Percentiles rank a stretch among this genome's conserved stretches.
phyloP scores from a whole-genome alignment of 495 filamentous ascomycete genomes.

The Clohesyomyces aquaticus region DNA sequence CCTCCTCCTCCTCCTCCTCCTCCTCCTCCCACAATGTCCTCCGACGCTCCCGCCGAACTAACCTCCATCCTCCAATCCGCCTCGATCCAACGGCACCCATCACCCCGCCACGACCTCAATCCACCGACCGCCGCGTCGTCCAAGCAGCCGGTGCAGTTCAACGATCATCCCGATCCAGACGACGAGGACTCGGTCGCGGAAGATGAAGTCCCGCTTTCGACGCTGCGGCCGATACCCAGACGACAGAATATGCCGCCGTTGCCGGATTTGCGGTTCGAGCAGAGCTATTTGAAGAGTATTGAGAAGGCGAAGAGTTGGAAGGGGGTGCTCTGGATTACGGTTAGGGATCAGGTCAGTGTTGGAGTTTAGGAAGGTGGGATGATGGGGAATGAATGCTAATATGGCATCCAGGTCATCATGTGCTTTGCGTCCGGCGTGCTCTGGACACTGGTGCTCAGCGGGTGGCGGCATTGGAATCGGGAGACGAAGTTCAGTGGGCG shows the following conservation, averaged over 20 bases:
- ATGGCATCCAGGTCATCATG: constrained; percentile 68
- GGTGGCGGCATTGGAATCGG: constrained; percentile 84
- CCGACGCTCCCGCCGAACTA: constrained; percentile 59
- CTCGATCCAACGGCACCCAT: constrained; percentile 70
- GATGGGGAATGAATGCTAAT: no score
- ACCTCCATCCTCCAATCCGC: constrained; percentile 79
- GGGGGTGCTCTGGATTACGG: constrained; percentile 78
- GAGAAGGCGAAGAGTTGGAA: constrained; percentile 74
- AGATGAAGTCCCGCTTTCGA: constrained; percentile 50
- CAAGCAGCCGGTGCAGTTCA: constrained; percentile 43
- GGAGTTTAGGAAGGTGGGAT: no score
- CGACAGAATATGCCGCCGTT: constrained; percentile 72
- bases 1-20: neutral
- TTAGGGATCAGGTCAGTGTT: constrained; percentile 75
- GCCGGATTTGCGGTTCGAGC: constrained; percentile 93
- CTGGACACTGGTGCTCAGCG: constrained; percentile 77
- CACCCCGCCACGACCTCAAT: constrained; percentile 74
- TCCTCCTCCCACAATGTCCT: constrained; percentile 21
- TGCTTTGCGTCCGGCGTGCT: constrained; percentile 80
- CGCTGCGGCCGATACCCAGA: constrained; percentile 53
- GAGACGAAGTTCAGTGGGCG: constrained; percentile 69
- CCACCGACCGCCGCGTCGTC: constrained; percentile 67
- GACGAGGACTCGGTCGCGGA: constrained; percentile 40
- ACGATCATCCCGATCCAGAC: constrained; percentile 35
- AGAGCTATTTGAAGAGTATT: constrained; percentile 91